Evolutionary conservation across 805 yeast species (phyloP).

Genomic region (Ogataea chonburiensis): DNA sequence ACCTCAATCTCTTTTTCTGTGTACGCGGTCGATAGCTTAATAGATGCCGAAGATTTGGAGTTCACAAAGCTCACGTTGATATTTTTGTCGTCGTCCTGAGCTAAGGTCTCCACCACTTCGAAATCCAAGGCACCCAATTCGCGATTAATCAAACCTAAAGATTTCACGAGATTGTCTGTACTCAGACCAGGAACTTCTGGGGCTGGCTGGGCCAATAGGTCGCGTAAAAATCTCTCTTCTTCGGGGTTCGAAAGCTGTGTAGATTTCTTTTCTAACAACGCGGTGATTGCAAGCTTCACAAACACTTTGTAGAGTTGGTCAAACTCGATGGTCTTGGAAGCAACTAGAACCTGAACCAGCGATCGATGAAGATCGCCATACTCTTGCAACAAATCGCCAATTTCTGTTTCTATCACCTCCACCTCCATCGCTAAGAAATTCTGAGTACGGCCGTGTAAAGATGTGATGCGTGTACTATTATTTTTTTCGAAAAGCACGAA

Average conservation of each 20-base stretch:
- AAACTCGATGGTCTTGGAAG: constrained; percentile 14
- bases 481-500: constrained; percentile 5
- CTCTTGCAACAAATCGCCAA: constrained; percentile 1
- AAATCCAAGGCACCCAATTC: constrained; percentile 39
- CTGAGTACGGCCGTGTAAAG: constrained; percentile 1
- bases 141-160: constrained; percentile 27
- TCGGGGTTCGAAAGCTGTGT: constrained; percentile 1
- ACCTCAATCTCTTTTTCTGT: constrained; percentile 41
- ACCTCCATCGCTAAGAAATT: constrained; percentile 1
- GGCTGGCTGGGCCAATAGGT: constrained; percentile 1
- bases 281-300: constrained; percentile 7
- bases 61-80: constrained; percentile 34
- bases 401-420: neutral
- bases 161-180: constrained; percentile 10
- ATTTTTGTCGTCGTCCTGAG: constrained; percentile 37
- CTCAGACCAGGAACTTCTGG: constrained; percentile 6
- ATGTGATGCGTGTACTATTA: constrained; percentile 4
- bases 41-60: constrained; percentile 38
- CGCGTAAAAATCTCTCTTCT: constrained; percentile 3
- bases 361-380: constrained; percentile 19
- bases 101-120: constrained; percentile 33
- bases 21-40: constrained; percentile 36
- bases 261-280: constrained; percentile 2
- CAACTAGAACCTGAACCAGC: constrained; percentile 18
- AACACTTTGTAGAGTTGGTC: constrained; percentile 13